phyloP scores from a whole-genome alignment of 208 protist species.

The Wallacemonas sp. region DNA sequence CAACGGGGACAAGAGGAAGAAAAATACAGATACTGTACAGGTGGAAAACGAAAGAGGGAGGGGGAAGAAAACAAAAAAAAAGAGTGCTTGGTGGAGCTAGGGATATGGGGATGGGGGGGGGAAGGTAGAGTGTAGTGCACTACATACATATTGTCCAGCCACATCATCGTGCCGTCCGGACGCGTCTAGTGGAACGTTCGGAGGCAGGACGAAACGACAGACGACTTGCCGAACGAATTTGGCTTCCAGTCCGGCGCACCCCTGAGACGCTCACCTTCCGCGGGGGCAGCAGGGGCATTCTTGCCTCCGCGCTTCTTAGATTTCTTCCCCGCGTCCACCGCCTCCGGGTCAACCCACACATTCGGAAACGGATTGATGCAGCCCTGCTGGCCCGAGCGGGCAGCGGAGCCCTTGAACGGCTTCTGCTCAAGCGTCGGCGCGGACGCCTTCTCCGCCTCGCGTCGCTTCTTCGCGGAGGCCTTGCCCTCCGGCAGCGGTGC shows the following conservation, averaged over 20 bases:
- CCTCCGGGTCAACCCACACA: conserved; percentile 53
- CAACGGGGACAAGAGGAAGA: too few relatives aligned
- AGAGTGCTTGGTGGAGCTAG: neutral
- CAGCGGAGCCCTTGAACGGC: conserved; percentile 43
- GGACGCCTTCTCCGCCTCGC: conserved; percentile 11
- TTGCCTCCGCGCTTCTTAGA: conserved; percentile 17
- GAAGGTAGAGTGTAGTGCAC: too few relatives aligned
- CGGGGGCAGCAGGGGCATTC: conserved; percentile 32
- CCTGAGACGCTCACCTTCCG: conserved; percentile 30
- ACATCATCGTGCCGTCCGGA: too few relatives aligned
- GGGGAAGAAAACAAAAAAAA: conserved; percentile 3
- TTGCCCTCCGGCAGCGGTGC: conserved; percentile 32
- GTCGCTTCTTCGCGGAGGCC: conserved; percentile 29
- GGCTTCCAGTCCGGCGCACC: conserved; percentile 69
- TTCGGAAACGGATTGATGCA: conserved; percentile 81
- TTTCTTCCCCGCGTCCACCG: conserved; percentile 29
- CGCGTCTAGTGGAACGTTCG: conserved; percentile 87
- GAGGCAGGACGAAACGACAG: conserved; percentile 80
- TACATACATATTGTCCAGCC: too few relatives aligned
- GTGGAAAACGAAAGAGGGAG: too few relatives aligned
- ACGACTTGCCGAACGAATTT: conserved; percentile 73
- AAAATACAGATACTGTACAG: too few relatives aligned
- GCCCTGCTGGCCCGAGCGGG: conserved; percentile 45
- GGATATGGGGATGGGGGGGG: neutral
- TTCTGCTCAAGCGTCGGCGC: conserved; percentile 33